These are phyloP conservation scores for Phaffia tasmanica DNA, from an alignment of 768 basidiomycete species.

Conservation along the genomic window DNA sequence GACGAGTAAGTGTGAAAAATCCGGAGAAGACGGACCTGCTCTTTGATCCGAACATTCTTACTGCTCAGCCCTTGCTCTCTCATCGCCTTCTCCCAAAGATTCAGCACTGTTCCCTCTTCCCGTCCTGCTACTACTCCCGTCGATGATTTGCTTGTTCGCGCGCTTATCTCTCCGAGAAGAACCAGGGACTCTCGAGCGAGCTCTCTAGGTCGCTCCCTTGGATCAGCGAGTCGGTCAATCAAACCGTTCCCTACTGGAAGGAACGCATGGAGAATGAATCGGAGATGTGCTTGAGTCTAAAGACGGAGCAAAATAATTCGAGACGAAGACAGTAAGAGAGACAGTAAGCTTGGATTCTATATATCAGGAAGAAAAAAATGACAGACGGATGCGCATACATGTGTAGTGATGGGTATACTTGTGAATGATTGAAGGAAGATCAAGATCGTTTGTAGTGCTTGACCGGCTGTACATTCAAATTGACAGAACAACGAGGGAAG, in stretches of 20 bases:
- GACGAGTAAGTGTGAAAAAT: constrained; percentile 25
- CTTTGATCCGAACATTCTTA: constrained; percentile 75
- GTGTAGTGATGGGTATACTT: no score
- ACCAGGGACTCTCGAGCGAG: constrained; percentile 69
- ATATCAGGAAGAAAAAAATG: no score
- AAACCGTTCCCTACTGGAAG: constrained; percentile 45
- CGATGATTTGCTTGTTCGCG: constrained; percentile 38
- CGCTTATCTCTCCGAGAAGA: constrained; percentile 59
- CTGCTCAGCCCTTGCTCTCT: constrained; percentile 62
- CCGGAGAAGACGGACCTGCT: constrained; percentile 52
- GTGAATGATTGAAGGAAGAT: no score
- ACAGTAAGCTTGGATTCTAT: no score
- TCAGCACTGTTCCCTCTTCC: constrained; percentile 51
- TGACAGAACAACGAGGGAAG: no score
- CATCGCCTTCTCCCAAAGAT: constrained; percentile 58
- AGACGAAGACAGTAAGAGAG: no score
- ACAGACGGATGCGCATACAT: no score
- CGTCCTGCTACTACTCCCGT: constrained; percentile 8
- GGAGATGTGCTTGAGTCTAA: constrained; percentile 44
- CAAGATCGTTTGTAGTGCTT: no score
- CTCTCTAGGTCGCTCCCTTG: constrained; percentile 55
- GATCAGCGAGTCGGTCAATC: constrained; percentile 71
- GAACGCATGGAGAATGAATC: constrained; percentile 58
- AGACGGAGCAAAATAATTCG: no score
- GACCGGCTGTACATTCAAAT: no score